Base-by-base conservation (phyloP, 176 grass and related monocot genomes). In the Elymus sibiricus region DNA sequence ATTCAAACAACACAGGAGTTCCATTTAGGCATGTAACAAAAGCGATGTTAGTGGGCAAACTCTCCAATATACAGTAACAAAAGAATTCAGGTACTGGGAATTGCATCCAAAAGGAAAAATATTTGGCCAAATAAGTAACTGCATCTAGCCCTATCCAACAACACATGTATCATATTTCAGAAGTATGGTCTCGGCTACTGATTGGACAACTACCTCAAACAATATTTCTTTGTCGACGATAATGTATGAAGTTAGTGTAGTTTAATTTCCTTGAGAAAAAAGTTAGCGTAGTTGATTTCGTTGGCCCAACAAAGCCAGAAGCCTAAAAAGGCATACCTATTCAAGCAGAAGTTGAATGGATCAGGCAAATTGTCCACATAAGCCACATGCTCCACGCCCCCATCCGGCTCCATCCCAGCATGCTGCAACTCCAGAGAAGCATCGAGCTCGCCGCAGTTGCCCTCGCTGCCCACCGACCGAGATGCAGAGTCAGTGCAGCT, bases 281-380 rank as follows among this genome's bases (percentile, higher is more conserved):
- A 53, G 28, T 79, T 79, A 35, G 2, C 10, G 26, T 19, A 65
- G 73, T 76, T 16, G 43, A 79, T 40, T 10, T 83, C 35, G 10
- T 21, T 82, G 74, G 24, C 38, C 38, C 19, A 58, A 83, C 2
- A 76, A 77, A 81, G 35, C n/a, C 85, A 9, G 44, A 83, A 78
- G 47, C 42, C 49, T 55, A 47, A 25, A 81, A 76, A 83, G 44
- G 9, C 22, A 69, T 91, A 99, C 94, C 94, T 94, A 82, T 98
- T 92, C 70, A 90, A 91, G 73, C 92, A 92, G 94, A 92, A 92
- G 49, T 79, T 85, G 81, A 91, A 92, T 66, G 63, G 82, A 81
- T 94, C 76, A 3, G 79, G 88, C 29, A 76, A n/a, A 55, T 94
- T 85, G 34, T 81, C 77, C 53, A 56, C 80, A 59, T 81, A 86